Evolutionary conservation across 169 alveolate species (phyloP).

Genomic region (Theileria equi): DNA sequence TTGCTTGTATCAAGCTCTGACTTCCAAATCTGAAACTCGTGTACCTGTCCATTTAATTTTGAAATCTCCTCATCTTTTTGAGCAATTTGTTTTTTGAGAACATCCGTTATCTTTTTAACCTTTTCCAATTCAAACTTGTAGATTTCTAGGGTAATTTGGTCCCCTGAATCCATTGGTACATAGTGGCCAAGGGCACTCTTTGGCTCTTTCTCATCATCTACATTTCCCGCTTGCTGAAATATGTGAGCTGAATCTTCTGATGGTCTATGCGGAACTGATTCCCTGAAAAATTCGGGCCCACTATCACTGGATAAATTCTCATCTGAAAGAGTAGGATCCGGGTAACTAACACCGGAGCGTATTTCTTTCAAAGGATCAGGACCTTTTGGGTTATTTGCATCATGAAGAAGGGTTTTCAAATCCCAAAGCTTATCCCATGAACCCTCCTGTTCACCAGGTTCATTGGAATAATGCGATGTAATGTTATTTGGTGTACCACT

Average conservation of each 20-base stretch:
- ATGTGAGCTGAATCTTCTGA: no score
- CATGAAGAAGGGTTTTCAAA: neutral
- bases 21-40: conserved; percentile 49
- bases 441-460: no score
- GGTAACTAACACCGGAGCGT: neutral
- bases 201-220: neutral
- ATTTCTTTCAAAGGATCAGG: no score
- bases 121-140: conserved; percentile 24
- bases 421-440: neutral
- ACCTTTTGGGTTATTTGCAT: no score
- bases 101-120: conserved; percentile 3
- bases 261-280: no score
- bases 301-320: no score
- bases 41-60: conserved; percentile 21
- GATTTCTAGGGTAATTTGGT: neutral
- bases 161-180: neutral
- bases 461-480: no score
- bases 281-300: no score
- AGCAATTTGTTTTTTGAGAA: conserved; percentile 34
- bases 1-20: conserved; percentile 23
- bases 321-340: no score
- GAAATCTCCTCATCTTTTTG: conserved; percentile 40
- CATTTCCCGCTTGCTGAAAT: neutral
- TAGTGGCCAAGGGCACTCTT: neutral
- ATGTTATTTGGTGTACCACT: no score